phyloP scores from a whole-genome alignment of 148 eudicot genomes.

The Cornus kousa region DNA sequence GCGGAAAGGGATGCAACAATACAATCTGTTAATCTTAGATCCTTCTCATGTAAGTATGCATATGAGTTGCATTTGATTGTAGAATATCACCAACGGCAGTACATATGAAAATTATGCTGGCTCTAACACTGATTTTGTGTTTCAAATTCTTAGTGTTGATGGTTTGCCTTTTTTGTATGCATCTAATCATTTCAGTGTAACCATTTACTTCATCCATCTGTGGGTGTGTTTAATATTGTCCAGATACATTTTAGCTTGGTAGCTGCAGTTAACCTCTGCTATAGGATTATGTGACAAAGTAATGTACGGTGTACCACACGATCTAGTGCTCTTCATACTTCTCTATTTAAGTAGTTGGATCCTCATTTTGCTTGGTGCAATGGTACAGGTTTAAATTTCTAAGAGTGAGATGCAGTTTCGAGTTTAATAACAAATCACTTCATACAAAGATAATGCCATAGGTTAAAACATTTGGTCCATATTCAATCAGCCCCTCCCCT shows the following conservation, averaged over 20 bases:
- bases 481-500: too few species aligned
- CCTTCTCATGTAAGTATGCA: constrained; percentile 68
- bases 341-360: neutral
- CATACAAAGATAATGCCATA: too few species aligned
- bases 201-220: neutral
- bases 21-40: constrained; percentile 73
- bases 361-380: neutral
- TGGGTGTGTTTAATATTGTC: neutral
- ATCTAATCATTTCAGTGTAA: neutral
- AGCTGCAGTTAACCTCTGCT: constrained; percentile 1
- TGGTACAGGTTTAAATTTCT: too few species aligned
- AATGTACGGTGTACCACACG: neutral
- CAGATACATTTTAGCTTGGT: neutral
- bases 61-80: neutral
- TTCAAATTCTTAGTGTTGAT: neutral
- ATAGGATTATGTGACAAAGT: neutral
- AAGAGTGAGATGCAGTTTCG: too few species aligned
- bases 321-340: neutral
- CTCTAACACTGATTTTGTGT: constrained; percentile 2
- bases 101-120: neutral
- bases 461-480: too few species aligned
- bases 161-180: neutral
- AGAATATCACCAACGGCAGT: neutral
- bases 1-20: constrained; percentile 50
- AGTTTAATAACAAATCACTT: too few species aligned